Evolutionary conservation across 2,329 filamentous ascomycete genomes (phyloP).

Genomic region (Aspergillus clavatus): DNA sequence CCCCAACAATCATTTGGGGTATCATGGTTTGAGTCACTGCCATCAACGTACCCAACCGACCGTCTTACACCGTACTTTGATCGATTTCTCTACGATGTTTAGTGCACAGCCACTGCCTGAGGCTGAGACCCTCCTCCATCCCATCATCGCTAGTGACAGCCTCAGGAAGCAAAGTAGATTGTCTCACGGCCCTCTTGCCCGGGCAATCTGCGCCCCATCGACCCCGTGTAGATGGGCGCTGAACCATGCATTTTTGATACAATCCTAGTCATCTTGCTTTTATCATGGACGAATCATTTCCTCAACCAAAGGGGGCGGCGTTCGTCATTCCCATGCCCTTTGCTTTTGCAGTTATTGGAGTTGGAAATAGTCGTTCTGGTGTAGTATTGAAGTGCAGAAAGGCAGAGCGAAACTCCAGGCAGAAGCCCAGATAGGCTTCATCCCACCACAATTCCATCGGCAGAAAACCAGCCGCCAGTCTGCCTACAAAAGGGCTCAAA

Average conservation of each 20-base stretch:
- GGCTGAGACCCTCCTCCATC: constrained; percentile 1
- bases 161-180: constrained; percentile 1
- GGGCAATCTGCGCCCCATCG: constrained; percentile 7
- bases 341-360: too few species aligned
- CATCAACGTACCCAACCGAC: not conserved
- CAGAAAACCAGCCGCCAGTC: constrained; percentile 4
- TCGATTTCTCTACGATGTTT: not conserved
- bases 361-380: too few species aligned
- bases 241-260: not conserved
- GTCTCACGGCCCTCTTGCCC: constrained; percentile 9
- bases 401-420: constrained; percentile 8
- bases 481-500: constrained; percentile 3
- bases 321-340: not conserved
- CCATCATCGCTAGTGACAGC: not conserved
- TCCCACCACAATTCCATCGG: constrained; percentile 3
- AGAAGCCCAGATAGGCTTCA: constrained; percentile 7
- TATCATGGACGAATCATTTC: constrained; percentile 1
- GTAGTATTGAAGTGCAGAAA: constrained; percentile 1
- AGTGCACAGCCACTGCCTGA: not conserved
- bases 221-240: not conserved
- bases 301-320: not conserved
- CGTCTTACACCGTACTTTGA: too few species aligned
- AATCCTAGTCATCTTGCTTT: constrained; percentile 3
- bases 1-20: not conserved
- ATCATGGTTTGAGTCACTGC: not conserved